These are phyloP conservation scores for Botrytis aclada DNA, from an alignment of 2,329 filamentous ascomycete genomes.

Conservation along the genomic window DNA sequence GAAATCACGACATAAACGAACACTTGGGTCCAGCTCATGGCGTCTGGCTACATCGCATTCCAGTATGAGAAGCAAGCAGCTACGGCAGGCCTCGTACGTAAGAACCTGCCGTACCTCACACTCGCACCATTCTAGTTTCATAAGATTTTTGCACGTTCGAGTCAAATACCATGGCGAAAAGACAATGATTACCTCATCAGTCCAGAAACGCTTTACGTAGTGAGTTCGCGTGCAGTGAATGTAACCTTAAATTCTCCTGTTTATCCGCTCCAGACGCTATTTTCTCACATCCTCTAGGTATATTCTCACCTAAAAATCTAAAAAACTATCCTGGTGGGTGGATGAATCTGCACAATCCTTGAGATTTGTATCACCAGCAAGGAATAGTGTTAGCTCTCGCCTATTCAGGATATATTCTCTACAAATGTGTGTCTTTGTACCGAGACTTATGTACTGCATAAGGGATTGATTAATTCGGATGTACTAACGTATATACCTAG, in stretches of 20 bases:
- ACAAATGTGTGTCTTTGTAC: not conserved
- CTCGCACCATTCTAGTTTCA: not conserved
- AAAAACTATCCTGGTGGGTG: not conserved
- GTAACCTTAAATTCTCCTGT: conserved; percentile 4
- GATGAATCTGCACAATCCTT: not conserved
- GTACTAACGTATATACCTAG: not conserved
- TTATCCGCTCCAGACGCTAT: not conserved
- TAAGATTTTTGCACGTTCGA: not conserved
- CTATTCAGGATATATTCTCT: not conserved
- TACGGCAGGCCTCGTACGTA: not conserved
- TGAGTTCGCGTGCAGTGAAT: not conserved
- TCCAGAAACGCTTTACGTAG: not conserved
- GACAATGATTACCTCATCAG: not conserved
- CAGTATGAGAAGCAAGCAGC: not conserved
- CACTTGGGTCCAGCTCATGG: not conserved
- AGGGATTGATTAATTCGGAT: not conserved
- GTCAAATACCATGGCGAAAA: not conserved
- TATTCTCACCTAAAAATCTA: not conserved
- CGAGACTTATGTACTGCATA: not conserved
- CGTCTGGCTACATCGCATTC: not conserved
- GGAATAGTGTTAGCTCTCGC: not conserved
- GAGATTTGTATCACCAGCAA: not conserved
- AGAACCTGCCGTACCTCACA: not conserved
- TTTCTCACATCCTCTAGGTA: not conserved
- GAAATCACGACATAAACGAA: conserved; percentile 8